Base-by-base conservation (phyloP, 441 rosid species). In the Omphalea diandra region DNA sequence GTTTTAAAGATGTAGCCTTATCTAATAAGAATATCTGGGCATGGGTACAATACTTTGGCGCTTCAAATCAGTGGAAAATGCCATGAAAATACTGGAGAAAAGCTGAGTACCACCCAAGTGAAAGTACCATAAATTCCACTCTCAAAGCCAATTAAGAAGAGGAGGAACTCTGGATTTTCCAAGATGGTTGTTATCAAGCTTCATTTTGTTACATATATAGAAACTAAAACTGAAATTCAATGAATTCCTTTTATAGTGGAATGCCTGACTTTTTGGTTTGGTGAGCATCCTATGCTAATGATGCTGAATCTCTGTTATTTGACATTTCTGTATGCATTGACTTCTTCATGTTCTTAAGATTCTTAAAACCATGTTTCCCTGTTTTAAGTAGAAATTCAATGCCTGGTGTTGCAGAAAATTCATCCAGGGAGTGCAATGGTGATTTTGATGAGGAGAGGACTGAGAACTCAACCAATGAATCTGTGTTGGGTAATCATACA, bases 361-460 rank as follows among this genome's bases (percentile, higher is more conserved):
- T 50, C 66, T 43, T 22, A 8, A 22, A 32, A 56, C 62, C n/a
- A n/a, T n/a, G n/a, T n/a, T 75, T 60, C 7, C 7, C 24, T n/a
- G n/a, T 62, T 49, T 65, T 55, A 57, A 72, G 54, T 52, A 79
- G 78, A 66, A 50, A 55, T 43, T 63, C 67, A 14, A 57, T 65
- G 67, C 63, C 65, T 85, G 79, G 74, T 76, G 52, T 70, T 79
- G 47, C 86, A 86, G 94, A 77, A 68, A 63, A 49, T 58, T 81
- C 78, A 52, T 67, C 78, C 62, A 80, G 75, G 59, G 84, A 78
- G 72, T 62, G 26, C 56, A 71, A 70, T 53, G 80, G 82, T 63
- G 83, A 73, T 68, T 63, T 67, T 62, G 70, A 75, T 44, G 57
- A 75, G 62, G 70, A 59, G 69, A 80, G 67, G 82, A 75, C 72